A percentile compares a stretch with the other conserved stretches of the same genome.
These are phyloP conservation scores for Teunomyces panamensis DNA, from an alignment of 805 yeast species.

Conservation along the genomic window DNA sequence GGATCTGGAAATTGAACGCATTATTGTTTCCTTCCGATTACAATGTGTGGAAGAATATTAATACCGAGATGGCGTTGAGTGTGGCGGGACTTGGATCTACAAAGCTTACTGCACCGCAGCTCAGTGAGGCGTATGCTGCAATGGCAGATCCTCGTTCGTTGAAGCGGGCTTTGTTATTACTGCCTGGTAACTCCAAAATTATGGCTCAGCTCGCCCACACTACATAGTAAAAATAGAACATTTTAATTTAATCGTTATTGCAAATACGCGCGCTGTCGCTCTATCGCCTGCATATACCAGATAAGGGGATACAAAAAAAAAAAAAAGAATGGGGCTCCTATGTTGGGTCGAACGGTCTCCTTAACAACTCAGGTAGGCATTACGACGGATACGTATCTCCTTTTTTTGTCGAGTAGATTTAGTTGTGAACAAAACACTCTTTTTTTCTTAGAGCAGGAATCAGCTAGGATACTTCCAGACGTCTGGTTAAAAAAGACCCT, in stretches of 20 bases:
- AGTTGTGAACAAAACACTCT: not conserved
- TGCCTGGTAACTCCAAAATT: not conserved
- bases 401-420: not conserved
- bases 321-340: not conserved
- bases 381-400: not conserved
- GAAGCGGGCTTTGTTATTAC: conserved; percentile 65
- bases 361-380: not conserved
- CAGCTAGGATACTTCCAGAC: too few relatives aligned
- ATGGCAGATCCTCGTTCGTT: conserved; percentile 50
- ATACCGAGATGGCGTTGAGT: conserved; percentile 52
- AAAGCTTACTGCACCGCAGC: conserved; percentile 46
- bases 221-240: not conserved
- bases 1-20: conserved; percentile 66
- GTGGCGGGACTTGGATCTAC: conserved; percentile 53
- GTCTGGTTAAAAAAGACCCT: too few relatives aligned
- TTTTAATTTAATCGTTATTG: not conserved
- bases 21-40: conserved; percentile 70
- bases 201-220: not conserved
- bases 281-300: not conserved
- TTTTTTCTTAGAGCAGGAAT: too few relatives aligned
- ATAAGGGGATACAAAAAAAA: not conserved
- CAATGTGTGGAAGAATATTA: conserved; percentile 67
- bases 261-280: too few relatives aligned
- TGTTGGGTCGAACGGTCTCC: not conserved
- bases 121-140: conserved; percentile 51